Evolutionary conservation across 495 filamentous ascomycete genomes (phyloP).

Genomic region (Aspergillus cristatus): DNA sequence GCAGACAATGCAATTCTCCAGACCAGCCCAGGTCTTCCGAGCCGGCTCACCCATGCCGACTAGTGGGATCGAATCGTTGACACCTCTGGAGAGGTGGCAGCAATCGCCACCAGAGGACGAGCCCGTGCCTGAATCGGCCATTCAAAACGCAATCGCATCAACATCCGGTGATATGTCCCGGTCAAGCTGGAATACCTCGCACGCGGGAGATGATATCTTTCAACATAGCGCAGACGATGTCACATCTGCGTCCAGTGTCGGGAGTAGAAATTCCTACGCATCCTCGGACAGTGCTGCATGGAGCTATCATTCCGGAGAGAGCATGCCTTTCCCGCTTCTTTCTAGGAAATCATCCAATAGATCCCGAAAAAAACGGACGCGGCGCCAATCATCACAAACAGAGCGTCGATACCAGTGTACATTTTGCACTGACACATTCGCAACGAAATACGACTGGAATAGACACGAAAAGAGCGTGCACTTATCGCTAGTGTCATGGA

Average conservation of each 20-base stretch:
- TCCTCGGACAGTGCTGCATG: conserved; percentile 31
- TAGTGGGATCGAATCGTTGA: conserved; percentile 45
- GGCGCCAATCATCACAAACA: conserved; percentile 43
- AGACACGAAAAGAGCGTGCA: conserved; percentile 78
- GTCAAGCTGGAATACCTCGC: conserved; percentile 29
- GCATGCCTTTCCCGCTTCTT: conserved; percentile 12
- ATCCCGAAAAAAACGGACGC: conserved; percentile 29
- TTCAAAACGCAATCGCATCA: conserved; percentile 35
- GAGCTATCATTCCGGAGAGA: conserved; percentile 41
- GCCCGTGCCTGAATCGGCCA: conserved; percentile 20
- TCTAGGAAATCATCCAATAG: conserved; percentile 5
- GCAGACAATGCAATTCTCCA: conserved; percentile 38
- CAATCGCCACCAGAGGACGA: conserved; percentile 72
- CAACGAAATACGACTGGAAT: conserved; percentile 78
- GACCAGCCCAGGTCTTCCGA: conserved; percentile 20
- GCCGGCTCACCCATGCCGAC: conserved; percentile 29
- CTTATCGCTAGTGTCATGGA: conserved; percentile 67
- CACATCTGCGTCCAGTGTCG: conserved; percentile 23
- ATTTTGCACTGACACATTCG: conserved; percentile 73
- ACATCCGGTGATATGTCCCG: conserved; percentile 44
- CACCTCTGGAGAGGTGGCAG: conserved; percentile 71
- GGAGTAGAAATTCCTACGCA: conserved; percentile 20
- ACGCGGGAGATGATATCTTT: conserved; percentile 12
- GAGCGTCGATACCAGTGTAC: conserved; percentile 60
- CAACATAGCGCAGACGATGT: conserved; percentile 11